Evolutionary conservation across 805 yeast species (phyloP), one percentile per base, ranked within the genome.

Genomic region (Babjeviella inositovora): DNA sequence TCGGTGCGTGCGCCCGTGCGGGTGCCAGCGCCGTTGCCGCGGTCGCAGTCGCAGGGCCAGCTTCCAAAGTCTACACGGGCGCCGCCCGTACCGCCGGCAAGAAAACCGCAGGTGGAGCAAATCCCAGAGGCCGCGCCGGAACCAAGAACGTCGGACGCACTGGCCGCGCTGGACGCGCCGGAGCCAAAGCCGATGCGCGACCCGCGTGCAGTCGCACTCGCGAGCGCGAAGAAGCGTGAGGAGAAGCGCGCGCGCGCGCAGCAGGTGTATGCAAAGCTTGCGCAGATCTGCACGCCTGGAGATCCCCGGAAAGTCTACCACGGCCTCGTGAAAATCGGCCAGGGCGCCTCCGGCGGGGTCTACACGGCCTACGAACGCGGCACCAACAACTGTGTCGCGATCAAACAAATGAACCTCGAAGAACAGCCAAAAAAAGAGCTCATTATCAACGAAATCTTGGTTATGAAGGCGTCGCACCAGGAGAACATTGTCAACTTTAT

Each of bases 321-420:
- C 21, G 72, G 70, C 39, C 57, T 87, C 31, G 61, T 66, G 18
- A 85, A 87, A 45, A 75, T 90, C 32, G 99, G 99, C 1, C 98
- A 90, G 52, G 98, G 99, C 40, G 98, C 98, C 0, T 75, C 92
- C 9, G 99, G 98, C 25, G 93, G 93, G 18, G 99, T 90, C 15
- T 90, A 74, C 39, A 81, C 90, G 15, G 96, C 96, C 0, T 67
- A 72, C 35, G 77, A 72, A 33, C 41, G 50, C 16, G 60, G 62
- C 10, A 57, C 60, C 12, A 56, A 57, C 26, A 52, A 53, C 15
- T 58, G 70, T 23, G 96, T 90, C 18, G 99, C 99, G 6, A 80
- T 90, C 36, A 90, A 90, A 45, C 96, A 90, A 53, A 90, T 90
- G 93, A 82, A 82, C 38, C 53, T 90, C 25, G 92, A 80, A 34